Evolutionary conservation across 495 filamentous ascomycete genomes (phyloP).

Genomic region (Podospora sp.): DNA sequence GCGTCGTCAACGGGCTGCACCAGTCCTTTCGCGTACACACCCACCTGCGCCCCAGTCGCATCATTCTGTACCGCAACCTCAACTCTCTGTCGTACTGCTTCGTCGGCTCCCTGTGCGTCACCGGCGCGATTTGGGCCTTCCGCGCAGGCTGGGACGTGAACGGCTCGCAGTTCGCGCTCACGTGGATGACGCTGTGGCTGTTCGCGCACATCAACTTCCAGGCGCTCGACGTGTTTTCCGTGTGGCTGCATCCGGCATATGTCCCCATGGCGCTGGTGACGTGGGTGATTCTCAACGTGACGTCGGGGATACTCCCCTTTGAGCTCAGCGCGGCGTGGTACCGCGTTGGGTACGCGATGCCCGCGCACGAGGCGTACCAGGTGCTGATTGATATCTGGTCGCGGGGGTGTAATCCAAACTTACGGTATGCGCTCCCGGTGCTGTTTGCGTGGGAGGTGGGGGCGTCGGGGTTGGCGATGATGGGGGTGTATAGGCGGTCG

Average conservation of each 20-base stretch:
- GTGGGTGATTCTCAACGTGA: slow-evolving; percentile 54
- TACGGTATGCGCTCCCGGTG: slow-evolving; percentile 46
- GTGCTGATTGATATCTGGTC: slow-evolving; percentile 54
- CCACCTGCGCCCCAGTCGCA: slow-evolving; percentile 39
- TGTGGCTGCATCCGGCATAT: slow-evolving; percentile 46
- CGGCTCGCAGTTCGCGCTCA: slow-evolving; percentile 49
- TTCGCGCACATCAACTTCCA: slow-evolving; percentile 56
- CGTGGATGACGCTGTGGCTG: slow-evolving; percentile 55
- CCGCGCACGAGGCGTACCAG: slow-evolving; percentile 50
- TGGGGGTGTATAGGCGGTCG: slow-evolving; percentile 48
- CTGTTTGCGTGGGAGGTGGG: slow-evolving; percentile 47
- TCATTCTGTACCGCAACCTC: slow-evolving; percentile 45
- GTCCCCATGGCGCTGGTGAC: slow-evolving; percentile 52
- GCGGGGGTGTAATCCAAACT: slow-evolving; percentile 49
- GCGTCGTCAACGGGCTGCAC: slow-evolving; percentile 46
- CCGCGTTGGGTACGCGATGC: slow-evolving; percentile 49
- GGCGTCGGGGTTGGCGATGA: slow-evolving; percentile 16
- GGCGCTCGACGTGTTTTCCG: slow-evolving; percentile 49
- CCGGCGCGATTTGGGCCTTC: slow-evolving; percentile 57
- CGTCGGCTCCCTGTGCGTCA: slow-evolving; percentile 47
- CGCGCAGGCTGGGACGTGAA: slow-evolving; percentile 49
- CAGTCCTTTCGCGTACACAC: slow-evolving; percentile 48
- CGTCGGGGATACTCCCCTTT: slow-evolving; percentile 51
- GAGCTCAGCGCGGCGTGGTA: slow-evolving; percentile 52
- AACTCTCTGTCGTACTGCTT: slow-evolving; percentile 50